Evolutionary conservation across 495 filamentous ascomycete genomes (phyloP).

Genomic region (Terfezia claveryi): DNA sequence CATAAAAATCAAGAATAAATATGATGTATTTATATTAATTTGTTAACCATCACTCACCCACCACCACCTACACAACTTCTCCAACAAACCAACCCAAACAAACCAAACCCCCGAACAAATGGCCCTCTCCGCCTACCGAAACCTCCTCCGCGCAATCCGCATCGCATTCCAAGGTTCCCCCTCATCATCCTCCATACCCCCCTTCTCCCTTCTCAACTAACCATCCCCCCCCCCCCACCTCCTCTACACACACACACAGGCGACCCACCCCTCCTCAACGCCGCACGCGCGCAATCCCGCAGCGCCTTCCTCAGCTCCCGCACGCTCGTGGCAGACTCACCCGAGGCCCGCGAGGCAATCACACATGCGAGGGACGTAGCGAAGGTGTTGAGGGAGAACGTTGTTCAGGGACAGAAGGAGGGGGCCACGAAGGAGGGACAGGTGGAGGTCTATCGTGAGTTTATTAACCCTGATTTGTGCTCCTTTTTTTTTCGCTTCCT

Average conservation of each 20-base stretch:
- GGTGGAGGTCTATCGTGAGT: slow-evolving; percentile 16
- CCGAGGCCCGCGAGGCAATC: slow-evolving; percentile 23
- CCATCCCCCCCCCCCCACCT: background rate
- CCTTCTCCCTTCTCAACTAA: background rate
- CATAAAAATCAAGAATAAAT: too few relatives aligned
- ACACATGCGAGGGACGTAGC: slow-evolving; percentile 68
- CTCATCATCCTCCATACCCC: background rate
- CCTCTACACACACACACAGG: slow-evolving; percentile 2
- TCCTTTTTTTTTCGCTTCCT: too few relatives aligned
- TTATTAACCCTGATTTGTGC: too few relatives aligned
- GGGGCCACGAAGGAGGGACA: slow-evolving; percentile 23
- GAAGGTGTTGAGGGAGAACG: slow-evolving; percentile 53
- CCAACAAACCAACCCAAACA: background rate
- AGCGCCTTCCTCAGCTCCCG: slow-evolving; percentile 36
- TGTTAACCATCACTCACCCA: background rate
- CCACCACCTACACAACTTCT: background rate
- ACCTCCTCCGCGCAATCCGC: slow-evolving; percentile 58
- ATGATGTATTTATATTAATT: too few relatives aligned
- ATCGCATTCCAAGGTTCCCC: slow-evolving; percentile 60
- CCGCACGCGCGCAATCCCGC: slow-evolving; percentile 46
- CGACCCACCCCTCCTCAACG: background rate
- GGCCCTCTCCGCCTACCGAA: slow-evolving; percentile 59
- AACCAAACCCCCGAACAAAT: slow-evolving; percentile 24
- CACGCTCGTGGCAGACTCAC: too few relatives aligned
- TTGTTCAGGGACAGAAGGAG: slow-evolving; percentile 57